A percentile compares a stretch with the other conserved stretches of the same genome.
phyloP scores from a whole-genome alignment of 106 monocot species.

The Gastrodia elata region DNA sequence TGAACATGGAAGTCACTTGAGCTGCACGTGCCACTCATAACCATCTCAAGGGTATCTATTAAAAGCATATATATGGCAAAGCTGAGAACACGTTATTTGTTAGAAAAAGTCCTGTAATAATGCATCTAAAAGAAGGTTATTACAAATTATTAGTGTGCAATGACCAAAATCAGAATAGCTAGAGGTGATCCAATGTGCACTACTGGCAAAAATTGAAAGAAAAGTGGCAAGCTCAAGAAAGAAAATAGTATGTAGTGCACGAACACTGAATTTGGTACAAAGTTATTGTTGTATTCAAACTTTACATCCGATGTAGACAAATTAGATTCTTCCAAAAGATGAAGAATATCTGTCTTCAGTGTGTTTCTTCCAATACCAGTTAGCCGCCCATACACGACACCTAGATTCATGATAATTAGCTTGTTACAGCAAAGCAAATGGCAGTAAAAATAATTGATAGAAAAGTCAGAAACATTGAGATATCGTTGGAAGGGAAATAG shows the following conservation, averaged over 20 bases:
- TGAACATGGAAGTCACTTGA: neutral
- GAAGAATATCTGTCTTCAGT: conserved; percentile 77
- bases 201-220: neutral
- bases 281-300: conserved; percentile 59
- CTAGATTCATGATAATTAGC: conserved; percentile 22
- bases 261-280: conserved; percentile 47
- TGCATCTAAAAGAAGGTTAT: neutral
- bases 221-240: neutral
- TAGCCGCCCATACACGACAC: conserved; percentile 51
- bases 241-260: conserved; percentile 13
- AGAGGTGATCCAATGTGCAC: neutral
- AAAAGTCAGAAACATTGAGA: neutral
- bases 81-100: neutral
- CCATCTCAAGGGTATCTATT: neutral
- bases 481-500: neutral
- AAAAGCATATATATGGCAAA: neutral
- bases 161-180: neutral
- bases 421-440: neutral
- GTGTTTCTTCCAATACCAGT: conserved; percentile 33
- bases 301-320: conserved; percentile 59
- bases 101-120: neutral
- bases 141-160: neutral
- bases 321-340: conserved; percentile 64
- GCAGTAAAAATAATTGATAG: neutral
- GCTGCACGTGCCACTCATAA: neutral